Evolutionary conservation across 1,284 basidiomycete species (phyloP), one percentile per base, ranked within the genome.

Genomic region (Meira nashicola): DNA sequence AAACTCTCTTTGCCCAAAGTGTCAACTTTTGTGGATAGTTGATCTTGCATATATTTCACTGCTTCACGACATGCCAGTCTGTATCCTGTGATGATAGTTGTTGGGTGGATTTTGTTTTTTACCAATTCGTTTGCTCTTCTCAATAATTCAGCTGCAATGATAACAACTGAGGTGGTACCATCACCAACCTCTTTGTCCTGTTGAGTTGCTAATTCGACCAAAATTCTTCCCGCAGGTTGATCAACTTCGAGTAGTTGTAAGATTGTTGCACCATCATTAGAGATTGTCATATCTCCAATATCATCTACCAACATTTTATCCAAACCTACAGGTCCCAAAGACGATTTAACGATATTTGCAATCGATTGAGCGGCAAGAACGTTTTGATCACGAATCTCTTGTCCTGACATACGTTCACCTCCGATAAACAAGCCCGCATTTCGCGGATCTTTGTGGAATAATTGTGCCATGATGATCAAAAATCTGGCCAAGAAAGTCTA

Each of bases 151-250:
- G 95, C 92, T 51, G 94, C 92, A 73, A 99, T 86, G 71, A 99
- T 90, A 48, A 99, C 95, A 47, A 99, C 95, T 11, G 93, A 97
- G 1, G 95, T 99, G 8, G 95, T 99, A 12, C 95, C 95, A 81
- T 99, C 95, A 48, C 95, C 95, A 37, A 99, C 95, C 82, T 99
- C 95, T 80, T 94, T 96, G 80, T 99, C 95, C 81, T 98, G 94
- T 79, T 98, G 97, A 81, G 97, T 92, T 1, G 95, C 93, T 47
- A 99, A 87, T 80, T 97, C 93, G 55, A 98, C 94, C 67, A 99
- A 90, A 65, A 98, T 94, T 64, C 91, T 87, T 38, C 82, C 92
- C 6, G 94, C 92, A 46, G 94, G 92, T 78, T 96, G 92, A 70
- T 93, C 77, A 54, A 96, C 92, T 46, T 91, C 87, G 48, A 97